Conservation (phyloP, 768 basidiomycete genomes). For the Lactarius deliciosus region DNA sequence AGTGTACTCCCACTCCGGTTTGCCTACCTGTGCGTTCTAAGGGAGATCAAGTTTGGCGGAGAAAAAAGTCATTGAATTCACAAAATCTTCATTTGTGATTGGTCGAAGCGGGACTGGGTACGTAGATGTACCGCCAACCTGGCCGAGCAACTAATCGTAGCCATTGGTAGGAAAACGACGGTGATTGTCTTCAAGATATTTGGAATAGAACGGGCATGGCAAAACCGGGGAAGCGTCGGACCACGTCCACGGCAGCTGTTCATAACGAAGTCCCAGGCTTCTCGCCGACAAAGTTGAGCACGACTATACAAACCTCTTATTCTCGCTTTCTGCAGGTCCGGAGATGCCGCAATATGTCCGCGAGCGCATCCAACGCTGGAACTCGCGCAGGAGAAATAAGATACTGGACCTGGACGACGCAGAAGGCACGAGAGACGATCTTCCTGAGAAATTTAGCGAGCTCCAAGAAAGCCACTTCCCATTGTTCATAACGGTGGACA, state of each 20-base stretch:
- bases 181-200: constrained; percentile 79
- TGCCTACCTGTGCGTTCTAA: not conserved
- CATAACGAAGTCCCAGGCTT: constrained; percentile 67
- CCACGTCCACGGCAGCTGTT: constrained; percentile 65
- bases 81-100: constrained; percentile 24
- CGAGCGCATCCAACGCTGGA: constrained; percentile 28
- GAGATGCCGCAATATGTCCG: constrained; percentile 43
- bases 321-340: constrained; percentile 42
- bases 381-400: constrained; percentile 29
- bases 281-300: constrained; percentile 71
- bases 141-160: not conserved
- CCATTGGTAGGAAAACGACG: constrained; percentile 59
- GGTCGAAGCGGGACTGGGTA: constrained; percentile 75
- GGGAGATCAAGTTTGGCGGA: constrained; percentile 15
- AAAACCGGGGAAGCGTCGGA: constrained; percentile 38
- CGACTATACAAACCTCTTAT: constrained; percentile 55
- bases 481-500: constrained; percentile 65
- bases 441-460: constrained; percentile 55
- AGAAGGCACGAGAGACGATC: constrained; percentile 40
- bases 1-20: not conserved
- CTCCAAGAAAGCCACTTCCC: constrained; percentile 64
- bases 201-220: constrained; percentile 58
- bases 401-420: constrained; percentile 48
- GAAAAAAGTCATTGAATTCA: constrained; percentile 24
- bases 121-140: constrained; percentile 16